Evolutionary conservation across 192 early-diverging fungal species (phyloP).

Genomic region (Piromyces finnis): DNA sequence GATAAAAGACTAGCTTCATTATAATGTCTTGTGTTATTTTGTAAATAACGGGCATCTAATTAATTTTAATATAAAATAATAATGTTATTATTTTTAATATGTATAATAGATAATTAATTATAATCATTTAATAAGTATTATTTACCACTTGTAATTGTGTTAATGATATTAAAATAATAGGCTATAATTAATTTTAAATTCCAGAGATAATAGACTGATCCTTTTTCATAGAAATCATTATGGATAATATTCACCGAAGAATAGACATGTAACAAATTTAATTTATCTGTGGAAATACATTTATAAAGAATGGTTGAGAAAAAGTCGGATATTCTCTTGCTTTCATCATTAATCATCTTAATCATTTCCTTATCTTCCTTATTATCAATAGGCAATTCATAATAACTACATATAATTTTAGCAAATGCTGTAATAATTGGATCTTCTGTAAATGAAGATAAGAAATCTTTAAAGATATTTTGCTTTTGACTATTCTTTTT

Average conservation of each 20-base stretch:
- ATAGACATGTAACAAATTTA: not conserved
- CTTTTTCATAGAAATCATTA: not conserved
- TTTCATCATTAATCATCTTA: not conserved
- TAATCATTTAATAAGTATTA: too few relatives aligned
- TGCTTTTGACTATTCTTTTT: not conserved
- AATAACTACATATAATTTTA: not conserved
- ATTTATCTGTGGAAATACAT: not conserved
- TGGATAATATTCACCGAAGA: not conserved
- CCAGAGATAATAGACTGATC: not conserved
- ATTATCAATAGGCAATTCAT: not conserved
- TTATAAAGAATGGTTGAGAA: not conserved
- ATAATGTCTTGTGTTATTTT: not conserved
- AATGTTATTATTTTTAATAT: too few relatives aligned
- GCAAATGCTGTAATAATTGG: not conserved
- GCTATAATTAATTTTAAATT: not conserved
- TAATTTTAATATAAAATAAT: too few relatives aligned
- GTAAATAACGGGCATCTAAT: too few relatives aligned
- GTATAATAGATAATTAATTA: too few relatives aligned
- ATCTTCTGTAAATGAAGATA: not conserved
- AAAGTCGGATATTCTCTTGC: not conserved
- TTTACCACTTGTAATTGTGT: not conserved
- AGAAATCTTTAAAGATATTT: not conserved
- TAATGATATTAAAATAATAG: not conserved
- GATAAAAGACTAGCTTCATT: not conserved
- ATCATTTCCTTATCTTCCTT: not conserved